Conservation (phyloP, 805 yeast species). For the Saccharomycopsis fermentans region DNA sequence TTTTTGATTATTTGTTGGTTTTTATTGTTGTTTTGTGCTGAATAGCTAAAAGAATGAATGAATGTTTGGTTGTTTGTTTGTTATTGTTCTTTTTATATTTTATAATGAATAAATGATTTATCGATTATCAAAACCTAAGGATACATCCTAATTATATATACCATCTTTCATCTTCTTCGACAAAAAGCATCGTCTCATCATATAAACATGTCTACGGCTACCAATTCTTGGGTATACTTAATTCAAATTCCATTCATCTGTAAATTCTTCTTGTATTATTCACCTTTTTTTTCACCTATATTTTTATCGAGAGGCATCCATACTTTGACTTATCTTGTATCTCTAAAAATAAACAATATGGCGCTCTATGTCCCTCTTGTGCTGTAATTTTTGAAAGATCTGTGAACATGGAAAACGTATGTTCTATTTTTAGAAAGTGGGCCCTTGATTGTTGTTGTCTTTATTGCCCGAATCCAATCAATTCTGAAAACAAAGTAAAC, state of each 20-base stretch:
- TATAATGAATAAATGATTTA: background rate
- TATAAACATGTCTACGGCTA: background rate
- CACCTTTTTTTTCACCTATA: no score
- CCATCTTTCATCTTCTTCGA: background rate
- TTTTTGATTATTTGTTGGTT: background rate
- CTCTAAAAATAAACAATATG: slow-evolving; percentile 1
- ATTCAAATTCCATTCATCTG: background rate
- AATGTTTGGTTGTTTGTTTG: background rate
- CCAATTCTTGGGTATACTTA: background rate
- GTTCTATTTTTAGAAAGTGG: background rate
- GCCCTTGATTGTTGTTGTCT: background rate
- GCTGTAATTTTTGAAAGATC: background rate
- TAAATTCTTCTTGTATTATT: background rate
- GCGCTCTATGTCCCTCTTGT: background rate
- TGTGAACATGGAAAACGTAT: background rate
- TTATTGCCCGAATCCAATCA: no score
- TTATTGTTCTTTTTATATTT: background rate
- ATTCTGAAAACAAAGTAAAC: background rate
- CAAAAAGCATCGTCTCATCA: background rate
- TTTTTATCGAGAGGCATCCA: background rate
- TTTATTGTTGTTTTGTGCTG: background rate
- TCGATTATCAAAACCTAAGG: background rate
- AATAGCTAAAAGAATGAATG: background rate
- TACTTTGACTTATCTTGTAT: background rate
- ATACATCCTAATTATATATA: background rate